phyloP scores from a whole-genome alignment of 257 asterid species.

The Paulownia fortunei region DNA sequence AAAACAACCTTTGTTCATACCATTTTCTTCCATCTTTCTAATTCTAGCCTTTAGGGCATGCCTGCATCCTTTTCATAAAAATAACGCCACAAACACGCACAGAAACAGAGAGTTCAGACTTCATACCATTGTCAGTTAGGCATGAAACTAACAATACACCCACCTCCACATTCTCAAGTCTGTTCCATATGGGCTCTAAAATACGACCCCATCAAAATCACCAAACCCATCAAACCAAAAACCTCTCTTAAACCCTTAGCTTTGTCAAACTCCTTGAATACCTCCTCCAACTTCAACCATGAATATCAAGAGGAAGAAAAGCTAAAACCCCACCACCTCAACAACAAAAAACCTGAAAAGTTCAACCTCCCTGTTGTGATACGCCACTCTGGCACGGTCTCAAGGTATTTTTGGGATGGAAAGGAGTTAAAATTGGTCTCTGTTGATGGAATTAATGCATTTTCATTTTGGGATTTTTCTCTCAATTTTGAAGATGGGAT shows the following conservation, averaged over 20 bases:
- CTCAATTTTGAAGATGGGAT: conserved; percentile 57
- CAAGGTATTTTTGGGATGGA: conserved; percentile 81
- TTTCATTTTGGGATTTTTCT: conserved; percentile 49
- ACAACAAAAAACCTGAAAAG: conserved; percentile 25
- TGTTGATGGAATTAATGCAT: conserved; percentile 52
- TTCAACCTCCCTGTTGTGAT: conserved; percentile 61
- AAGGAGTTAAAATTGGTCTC: conserved; percentile 57
- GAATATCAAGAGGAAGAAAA: conserved; percentile 38
- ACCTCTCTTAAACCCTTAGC: conserved; percentile 64
- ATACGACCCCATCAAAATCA: conserved; percentile 32
- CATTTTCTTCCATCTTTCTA: not conserved
- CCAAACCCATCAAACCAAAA: conserved; percentile 41
- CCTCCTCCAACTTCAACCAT: conserved; percentile 41
- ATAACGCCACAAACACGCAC: not conserved
- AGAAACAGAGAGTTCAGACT: not conserved
- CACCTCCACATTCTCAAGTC: conserved; percentile 38
- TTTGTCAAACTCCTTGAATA: conserved; percentile 44
- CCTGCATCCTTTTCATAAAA: not conserved
- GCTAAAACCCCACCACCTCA: conserved; percentile 24
- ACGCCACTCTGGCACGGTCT: conserved; percentile 57
- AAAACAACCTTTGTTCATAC: not conserved
- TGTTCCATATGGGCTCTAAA: conserved; percentile 37
- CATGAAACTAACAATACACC: conserved; percentile 33
- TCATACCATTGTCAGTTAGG: not conserved
- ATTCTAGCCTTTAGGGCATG: not conserved